A percentile compares a stretch with the other conserved stretches of the same genome.
These are phyloP conservation scores for Xanthoceras sorbifolium DNA, from an alignment of 345 rosid genomes.

Conservation along the genomic window DNA sequence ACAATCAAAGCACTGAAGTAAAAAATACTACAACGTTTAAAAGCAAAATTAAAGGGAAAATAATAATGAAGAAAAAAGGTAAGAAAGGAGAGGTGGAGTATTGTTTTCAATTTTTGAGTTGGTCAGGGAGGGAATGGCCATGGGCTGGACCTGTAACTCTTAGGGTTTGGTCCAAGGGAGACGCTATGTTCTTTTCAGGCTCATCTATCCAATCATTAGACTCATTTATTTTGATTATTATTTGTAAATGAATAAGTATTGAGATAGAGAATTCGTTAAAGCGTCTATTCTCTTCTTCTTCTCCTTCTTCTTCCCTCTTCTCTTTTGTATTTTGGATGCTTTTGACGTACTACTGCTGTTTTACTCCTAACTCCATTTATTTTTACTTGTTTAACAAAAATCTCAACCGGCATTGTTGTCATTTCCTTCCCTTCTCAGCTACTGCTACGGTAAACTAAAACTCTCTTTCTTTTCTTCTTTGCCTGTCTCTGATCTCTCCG, in stretches of 20 bases:
- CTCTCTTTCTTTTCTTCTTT: background rate
- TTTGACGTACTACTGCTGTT: background rate
- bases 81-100: conserved; percentile 17
- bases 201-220: background rate
- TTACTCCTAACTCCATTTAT: background rate
- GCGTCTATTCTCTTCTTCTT: conserved; percentile 6
- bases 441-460: too few relatives aligned
- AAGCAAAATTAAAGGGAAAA: background rate
- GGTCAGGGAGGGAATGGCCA: background rate
- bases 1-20: too few relatives aligned
- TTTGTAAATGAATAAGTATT: background rate
- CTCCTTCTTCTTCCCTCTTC: background rate
- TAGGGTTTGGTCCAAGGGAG: conserved; percentile 1
- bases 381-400: background rate
- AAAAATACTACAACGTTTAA: background rate
- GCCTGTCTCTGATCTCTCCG: conserved; percentile 24
- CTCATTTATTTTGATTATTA: too few relatives aligned
- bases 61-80: background rate
- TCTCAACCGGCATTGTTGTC: background rate
- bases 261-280: conserved; percentile 20
- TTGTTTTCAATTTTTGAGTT: conserved; percentile 28
- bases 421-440: conserved; percentile 5
- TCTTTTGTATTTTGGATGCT: background rate
- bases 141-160: background rate
- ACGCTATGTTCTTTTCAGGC: conserved; percentile 14